Conservation (phyloP, 228 moss, liverwort and hornwort genomes). For the Sphagnum magellanicum region DNA sequence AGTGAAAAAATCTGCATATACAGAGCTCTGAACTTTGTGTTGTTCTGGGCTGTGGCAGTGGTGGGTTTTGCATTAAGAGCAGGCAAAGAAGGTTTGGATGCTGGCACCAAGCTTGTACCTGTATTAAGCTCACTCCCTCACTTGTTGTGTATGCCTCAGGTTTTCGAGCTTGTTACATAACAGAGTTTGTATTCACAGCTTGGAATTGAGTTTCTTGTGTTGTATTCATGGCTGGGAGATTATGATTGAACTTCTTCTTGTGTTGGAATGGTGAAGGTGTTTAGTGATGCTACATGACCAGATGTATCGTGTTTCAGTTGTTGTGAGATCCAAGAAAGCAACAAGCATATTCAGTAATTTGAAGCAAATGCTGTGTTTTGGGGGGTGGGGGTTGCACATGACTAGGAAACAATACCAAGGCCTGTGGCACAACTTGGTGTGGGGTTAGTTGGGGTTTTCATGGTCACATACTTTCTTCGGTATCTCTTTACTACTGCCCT, state of each 20-base stretch:
- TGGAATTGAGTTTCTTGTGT: too few species aligned
- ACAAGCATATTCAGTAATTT: not conserved
- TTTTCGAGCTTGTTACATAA: too few species aligned
- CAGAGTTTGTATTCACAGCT: too few species aligned
- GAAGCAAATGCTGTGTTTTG: not conserved
- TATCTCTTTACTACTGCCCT: constrained; percentile 80
- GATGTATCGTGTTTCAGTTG: too few species aligned
- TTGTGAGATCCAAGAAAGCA: too few species aligned
- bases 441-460: constrained; percentile 52
- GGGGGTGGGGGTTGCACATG: not conserved
- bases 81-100: constrained; percentile 71
- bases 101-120: constrained; percentile 72
- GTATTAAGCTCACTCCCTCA: constrained; percentile 13
- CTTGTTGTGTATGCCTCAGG: too few species aligned
- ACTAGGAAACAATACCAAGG: constrained; percentile 66
- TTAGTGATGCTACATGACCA: too few species aligned
- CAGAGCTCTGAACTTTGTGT: constrained; percentile 1
- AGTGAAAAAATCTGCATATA: too few species aligned
- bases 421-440: constrained; percentile 76
- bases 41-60: constrained; percentile 36
- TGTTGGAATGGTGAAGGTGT: not conserved
- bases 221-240: not conserved
- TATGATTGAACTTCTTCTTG: not conserved
- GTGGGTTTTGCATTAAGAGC: constrained; percentile 57
- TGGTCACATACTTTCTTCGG: constrained; percentile 40